These are phyloP conservation scores for Cercis canadensis DNA, from an alignment of 306 rosid genomes.

Conservation along the genomic window DNA sequence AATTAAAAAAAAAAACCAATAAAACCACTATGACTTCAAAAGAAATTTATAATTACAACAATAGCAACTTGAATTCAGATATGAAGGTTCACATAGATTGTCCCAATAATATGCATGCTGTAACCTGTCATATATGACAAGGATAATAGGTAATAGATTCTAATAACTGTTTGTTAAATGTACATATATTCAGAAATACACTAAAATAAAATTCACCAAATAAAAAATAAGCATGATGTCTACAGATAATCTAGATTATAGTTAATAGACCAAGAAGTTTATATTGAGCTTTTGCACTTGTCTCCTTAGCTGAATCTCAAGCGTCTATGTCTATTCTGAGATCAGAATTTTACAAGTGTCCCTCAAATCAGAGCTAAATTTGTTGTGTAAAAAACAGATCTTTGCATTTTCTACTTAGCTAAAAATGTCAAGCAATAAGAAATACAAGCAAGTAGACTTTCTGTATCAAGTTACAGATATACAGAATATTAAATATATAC, in stretches of 20 bases:
- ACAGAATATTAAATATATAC: slow-evolving; percentile 11
- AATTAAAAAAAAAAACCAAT: background rate
- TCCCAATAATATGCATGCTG: background rate
- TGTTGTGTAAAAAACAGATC: background rate
- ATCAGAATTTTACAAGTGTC: background rate
- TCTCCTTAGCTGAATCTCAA: background rate
- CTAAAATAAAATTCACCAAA: background rate
- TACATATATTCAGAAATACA: background rate
- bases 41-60: background rate
- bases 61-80: background rate
- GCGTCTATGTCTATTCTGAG: background rate
- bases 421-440: background rate
- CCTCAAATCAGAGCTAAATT: background rate
- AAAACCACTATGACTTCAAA: too few species aligned
- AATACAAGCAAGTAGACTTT: background rate
- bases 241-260: background rate
- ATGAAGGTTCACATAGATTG: background rate
- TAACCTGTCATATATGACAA: background rate
- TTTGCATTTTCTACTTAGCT: background rate
- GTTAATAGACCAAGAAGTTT: background rate
- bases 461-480: background rate
- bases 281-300: background rate
- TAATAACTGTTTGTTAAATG: background rate
- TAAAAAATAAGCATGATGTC: background rate
- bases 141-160: background rate